Base-by-base conservation (phyloP, 2,329 filamentous ascomycete genomes). In the Monilinia fructicola region DNA sequence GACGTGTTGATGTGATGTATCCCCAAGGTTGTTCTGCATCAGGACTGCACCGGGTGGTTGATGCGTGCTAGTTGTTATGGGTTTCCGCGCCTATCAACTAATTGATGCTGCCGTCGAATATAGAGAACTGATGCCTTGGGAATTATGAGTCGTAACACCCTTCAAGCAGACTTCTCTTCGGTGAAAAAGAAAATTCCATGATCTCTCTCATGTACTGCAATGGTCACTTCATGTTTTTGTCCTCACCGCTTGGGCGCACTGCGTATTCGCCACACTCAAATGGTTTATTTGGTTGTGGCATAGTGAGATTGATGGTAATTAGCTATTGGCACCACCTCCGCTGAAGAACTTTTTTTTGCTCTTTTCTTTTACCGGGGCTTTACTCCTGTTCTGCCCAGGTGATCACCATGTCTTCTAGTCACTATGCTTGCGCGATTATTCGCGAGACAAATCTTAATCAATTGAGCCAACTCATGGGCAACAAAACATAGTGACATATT, bases 41-140 rank as follows among this genome's bases (percentile, higher is more conserved):
- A 59, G 56, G 9, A 35, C 31, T 4, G 1, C 16, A 48, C 28
- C 2, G 11, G 4, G 26, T 0, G 42, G 28, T 28, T 28, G 50
- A 26, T 53, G 50, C 5, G 38, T 58, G 31, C 31, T 35, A 35
- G 31, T 5, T 35, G 5, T 35, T 35, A 35, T 35, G 31, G 40
- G 55, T 16, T 58, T 5, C 31, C 40, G 40, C 55, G 55, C 40
- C 55, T 44, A 7, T 58, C 55, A 10, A 2, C 31, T 40, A 2
- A 0, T 56, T 56, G 54, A 56, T 10, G 54, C 54, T 42, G 5
- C 6, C 11, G 21, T 18, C 4, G 54, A 16, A 56, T n/a, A 16
- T 56, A 42, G 38, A 38, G 42, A 56, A 56, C 26, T 26, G 54
- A 56, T 38, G 40, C 54, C 54, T 40, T 14, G 54, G 54, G 35